Evolutionary conservation across 495 filamentous ascomycete genomes (phyloP), one percentile per base, ranked within the genome.

Genomic region (Podospora australis): DNA sequence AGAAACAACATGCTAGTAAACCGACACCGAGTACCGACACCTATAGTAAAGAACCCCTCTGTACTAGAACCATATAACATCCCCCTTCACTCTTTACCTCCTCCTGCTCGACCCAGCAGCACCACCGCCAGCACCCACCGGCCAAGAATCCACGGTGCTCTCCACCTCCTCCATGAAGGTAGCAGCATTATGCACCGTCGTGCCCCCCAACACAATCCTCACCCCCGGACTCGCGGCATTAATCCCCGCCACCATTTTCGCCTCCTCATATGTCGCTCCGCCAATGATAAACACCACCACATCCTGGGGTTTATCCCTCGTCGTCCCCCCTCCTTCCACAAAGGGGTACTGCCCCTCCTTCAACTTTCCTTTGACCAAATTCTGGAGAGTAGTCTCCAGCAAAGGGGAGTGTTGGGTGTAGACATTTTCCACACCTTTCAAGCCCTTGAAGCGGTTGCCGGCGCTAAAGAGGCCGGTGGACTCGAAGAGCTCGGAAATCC

Each of bases 381-480:
- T 90, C 59, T 95, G 88, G 8, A 98, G 69, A 1, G 88, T 96
- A 8, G 79, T 78, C 65, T 96, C 90, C 38, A 98, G 64, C 36
- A 87, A 75, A 0, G 92, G 90, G 2, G 90, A 92, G 66, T 98
- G 92, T 65, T 97, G 94, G 0, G 92, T 98, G 64, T 97, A 98
- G 17, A 98, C 92, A 56, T 98, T 98, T 63, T 98, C 92, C 3
- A 97, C 90, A 11, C 92, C 92, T 60, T 96, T 95, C 14, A 98
- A 75, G 2, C 91, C 94, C 63, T 95, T 95, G 67, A 98, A 90
- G 2, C 90, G 83, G 24, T 90, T 78, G 2, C 92, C 90, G 13
- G 87, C 86, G 24, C 87, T 87, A 69, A 98, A 96, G 46, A 98
- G 87, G 5, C 87, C 90, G 1, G 86, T 82, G 0, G 87, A 86